Conservation (phyloP, 106 monocot genomes). For the Apostasia shenzhenica region DNA sequence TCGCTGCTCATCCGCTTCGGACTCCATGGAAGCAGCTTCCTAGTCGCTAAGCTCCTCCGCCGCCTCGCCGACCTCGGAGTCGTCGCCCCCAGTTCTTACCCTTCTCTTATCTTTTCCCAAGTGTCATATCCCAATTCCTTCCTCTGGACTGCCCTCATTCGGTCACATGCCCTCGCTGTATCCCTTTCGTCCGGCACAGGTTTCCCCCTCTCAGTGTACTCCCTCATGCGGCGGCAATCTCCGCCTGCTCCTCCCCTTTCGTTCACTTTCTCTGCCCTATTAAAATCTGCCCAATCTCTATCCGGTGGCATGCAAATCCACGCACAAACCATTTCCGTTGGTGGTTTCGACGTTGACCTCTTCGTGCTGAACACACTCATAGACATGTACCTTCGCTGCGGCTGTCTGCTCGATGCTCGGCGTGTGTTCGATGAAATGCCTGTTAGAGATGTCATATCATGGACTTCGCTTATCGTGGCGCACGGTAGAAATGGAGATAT, state of each 20-base stretch:
- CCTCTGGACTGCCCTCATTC: constrained; percentile 59
- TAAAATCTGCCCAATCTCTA: constrained; percentile 20
- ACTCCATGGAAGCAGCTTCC: constrained; percentile 33
- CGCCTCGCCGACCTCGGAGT: constrained; percentile 26
- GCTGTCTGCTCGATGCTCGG: constrained; percentile 15
- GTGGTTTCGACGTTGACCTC: constrained; percentile 33
- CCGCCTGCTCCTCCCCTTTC: constrained; percentile 31
- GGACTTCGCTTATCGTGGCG: constrained; percentile 49
- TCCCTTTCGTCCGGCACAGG: constrained; percentile 8
- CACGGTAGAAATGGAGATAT: constrained; percentile 39
- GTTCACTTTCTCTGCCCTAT: constrained; percentile 49
- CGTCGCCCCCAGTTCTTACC: constrained; percentile 22
- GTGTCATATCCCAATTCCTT: constrained; percentile 45
- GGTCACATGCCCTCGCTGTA: constrained; percentile 15
- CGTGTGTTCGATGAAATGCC: constrained; percentile 50
- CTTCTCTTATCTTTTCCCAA: constrained; percentile 27
- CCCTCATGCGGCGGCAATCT: constrained; percentile 24
- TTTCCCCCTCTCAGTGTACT: constrained; percentile 27
- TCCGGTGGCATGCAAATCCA: constrained; percentile 30
- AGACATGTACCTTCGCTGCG: constrained; percentile 31
- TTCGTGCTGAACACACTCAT: constrained; percentile 44
- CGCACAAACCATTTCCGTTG: constrained; percentile 29
- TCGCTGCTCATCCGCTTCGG: constrained; percentile 34
- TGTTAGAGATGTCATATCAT: constrained; percentile 30
- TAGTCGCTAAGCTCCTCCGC: constrained; percentile 44